Conservation (phyloP, 148 eudicot genomes). For the Spergularia marina region DNA sequence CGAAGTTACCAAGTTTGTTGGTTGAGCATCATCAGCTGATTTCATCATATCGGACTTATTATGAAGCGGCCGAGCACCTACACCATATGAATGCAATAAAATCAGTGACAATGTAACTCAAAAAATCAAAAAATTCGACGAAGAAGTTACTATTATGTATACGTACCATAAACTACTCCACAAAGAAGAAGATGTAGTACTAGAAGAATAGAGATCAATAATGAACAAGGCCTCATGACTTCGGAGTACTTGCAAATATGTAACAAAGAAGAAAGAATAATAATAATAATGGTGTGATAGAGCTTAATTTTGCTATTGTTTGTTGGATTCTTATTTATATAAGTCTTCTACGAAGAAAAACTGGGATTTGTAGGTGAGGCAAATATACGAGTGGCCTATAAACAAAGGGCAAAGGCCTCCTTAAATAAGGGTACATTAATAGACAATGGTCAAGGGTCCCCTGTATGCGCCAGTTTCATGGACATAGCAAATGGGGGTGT, state of each 20-base stretch:
- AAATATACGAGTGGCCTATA: neutral
- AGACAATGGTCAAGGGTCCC: constrained; percentile 12
- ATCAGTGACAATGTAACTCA: no score
- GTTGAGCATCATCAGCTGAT: no score
- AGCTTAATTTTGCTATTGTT: neutral
- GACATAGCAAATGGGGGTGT: constrained; percentile 27
- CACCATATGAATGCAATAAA: no score
- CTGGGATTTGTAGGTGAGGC: neutral
- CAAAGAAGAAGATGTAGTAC: constrained; percentile 35
- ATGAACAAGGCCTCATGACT: constrained; percentile 33
- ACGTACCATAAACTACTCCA: constrained; percentile 45
- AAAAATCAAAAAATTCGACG: no score
- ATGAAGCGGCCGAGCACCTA: no score
- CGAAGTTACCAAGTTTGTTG: no score
- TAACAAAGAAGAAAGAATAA: no score
- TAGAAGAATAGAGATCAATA: constrained; percentile 31
- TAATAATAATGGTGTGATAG: neutral
- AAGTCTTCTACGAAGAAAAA: neutral
- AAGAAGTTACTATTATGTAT: no score
- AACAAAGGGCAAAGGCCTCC: neutral
- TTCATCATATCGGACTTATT: no score
- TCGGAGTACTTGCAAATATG: neutral
- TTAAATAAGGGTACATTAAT: neutral
- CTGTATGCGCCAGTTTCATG: constrained; percentile 10
- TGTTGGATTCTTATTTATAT: no score